Evolutionary conservation across 2,329 filamentous ascomycete species (phyloP).

Genomic region (Talaromyces sp.): DNA sequence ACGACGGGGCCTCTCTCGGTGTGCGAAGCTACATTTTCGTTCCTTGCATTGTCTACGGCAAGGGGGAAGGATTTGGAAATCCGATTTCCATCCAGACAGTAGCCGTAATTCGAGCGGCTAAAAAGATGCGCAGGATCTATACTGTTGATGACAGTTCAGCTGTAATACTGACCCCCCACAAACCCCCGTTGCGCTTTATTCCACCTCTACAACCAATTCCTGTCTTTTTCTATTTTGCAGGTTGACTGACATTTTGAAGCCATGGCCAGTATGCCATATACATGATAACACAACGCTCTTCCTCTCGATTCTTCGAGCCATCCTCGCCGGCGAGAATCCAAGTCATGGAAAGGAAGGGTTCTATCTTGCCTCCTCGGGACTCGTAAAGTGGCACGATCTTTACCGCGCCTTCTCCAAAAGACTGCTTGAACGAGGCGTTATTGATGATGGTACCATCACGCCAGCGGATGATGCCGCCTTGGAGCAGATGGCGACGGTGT

Average conservation of each 20-base stretch:
- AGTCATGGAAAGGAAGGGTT: constrained; percentile 47
- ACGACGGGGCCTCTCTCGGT: constrained; percentile 41
- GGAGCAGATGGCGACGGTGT: constrained; percentile 42
- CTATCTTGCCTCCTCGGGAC: constrained; percentile 51
- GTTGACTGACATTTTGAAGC: background rate
- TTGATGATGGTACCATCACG: constrained; percentile 39
- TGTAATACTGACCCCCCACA: background rate
- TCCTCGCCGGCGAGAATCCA: constrained; percentile 38
- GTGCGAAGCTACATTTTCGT: constrained; percentile 53
- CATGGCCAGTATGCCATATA: constrained; percentile 55
- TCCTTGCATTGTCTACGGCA: constrained; percentile 55
- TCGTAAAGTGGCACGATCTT: constrained; percentile 51
- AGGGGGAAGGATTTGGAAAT: constrained; percentile 52
- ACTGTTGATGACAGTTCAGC: constrained; percentile 33
- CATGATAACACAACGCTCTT: constrained; percentile 49
- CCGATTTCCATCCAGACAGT: constrained; percentile 52
- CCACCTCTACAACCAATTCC: background rate
- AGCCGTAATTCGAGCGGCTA: constrained; percentile 48
- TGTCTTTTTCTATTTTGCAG: background rate
- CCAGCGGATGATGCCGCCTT: constrained; percentile 37
- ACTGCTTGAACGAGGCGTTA: constrained; percentile 39
- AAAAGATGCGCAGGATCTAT: constrained; percentile 41
- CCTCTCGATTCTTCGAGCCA: constrained; percentile 44
- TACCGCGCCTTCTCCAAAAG: constrained; percentile 47
- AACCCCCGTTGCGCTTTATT: background rate